A percentile compares a stretch with the other conserved stretches of the same genome.
Conservation (phyloP, 768 basidiomycete genomes). For the Pilatotrama ljubarskyi region DNA sequence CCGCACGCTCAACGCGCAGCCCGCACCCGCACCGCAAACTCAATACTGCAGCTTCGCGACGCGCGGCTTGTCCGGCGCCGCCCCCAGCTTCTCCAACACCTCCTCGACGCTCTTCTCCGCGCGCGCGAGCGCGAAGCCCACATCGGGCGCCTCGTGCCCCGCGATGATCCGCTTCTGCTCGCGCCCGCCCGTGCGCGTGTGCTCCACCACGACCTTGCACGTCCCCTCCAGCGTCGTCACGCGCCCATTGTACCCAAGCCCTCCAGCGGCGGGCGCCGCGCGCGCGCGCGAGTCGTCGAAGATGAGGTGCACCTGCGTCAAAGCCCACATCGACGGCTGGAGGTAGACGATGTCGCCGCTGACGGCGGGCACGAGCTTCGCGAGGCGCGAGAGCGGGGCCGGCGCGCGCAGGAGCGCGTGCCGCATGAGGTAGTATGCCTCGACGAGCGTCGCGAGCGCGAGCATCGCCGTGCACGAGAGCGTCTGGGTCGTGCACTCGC, state of each 20-base stretch:
- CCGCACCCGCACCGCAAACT: too few relatives aligned
- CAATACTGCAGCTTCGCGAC: constrained; percentile 15
- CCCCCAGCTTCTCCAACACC: constrained; percentile 25
- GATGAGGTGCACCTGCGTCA: constrained; percentile 37
- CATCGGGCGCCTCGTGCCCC: constrained; percentile 22
- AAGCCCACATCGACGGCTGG: constrained; percentile 40
- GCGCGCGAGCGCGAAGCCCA: constrained; percentile 28
- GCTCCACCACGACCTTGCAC: constrained; percentile 38
- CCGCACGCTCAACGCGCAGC: too few relatives aligned
- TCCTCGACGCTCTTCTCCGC: constrained; percentile 30
- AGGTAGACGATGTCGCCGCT: constrained; percentile 37
- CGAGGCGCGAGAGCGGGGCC: constrained; percentile 35
- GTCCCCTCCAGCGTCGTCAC: constrained; percentile 35
- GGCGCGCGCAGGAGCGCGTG: constrained; percentile 38
- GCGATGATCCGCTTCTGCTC: constrained; percentile 28
- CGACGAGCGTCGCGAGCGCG: constrained; percentile 57
- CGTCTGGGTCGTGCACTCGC: constrained; percentile 53
- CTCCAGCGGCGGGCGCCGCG: constrained; percentile 34
- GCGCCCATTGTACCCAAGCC: constrained; percentile 37
- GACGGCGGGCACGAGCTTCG: constrained; percentile 27
- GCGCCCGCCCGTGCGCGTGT: constrained; percentile 28
- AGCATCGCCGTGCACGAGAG: constrained; percentile 68
- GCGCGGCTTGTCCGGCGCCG: constrained; percentile 12
- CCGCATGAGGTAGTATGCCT: constrained; percentile 53
- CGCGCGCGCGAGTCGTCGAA: constrained; percentile 44